Percentiles rank a stretch among this genome's conserved stretches.
Evolutionary conservation across 139 green algal species (phyloP).

Genomic region (Tetradesmus obliquus): DNA sequence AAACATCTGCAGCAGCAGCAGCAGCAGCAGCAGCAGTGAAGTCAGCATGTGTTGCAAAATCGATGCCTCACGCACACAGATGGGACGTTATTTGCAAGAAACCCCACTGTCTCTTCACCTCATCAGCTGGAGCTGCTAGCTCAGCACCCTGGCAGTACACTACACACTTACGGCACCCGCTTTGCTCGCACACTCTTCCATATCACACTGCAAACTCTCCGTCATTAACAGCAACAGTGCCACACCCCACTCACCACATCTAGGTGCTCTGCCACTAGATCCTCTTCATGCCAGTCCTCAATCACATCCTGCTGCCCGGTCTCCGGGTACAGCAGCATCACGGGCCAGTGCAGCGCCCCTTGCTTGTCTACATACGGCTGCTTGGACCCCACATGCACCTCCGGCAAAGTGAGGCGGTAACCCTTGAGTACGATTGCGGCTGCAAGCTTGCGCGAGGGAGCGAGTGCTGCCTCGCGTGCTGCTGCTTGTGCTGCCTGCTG

Average conservation of each 20-base stretch:
- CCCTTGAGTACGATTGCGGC: constrained; percentile 49
- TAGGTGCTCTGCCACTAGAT: constrained; percentile 79
- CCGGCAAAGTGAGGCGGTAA: constrained; percentile 48
- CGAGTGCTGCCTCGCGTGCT: constrained; percentile 39
- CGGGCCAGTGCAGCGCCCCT: constrained; percentile 82
- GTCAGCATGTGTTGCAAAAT: neutral
- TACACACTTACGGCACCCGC: no score
- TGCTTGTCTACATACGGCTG: constrained; percentile 71
- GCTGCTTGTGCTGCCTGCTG: constrained; percentile 11
- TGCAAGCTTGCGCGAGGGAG: constrained; percentile 42
- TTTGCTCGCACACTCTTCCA: no score
- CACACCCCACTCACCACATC: constrained; percentile 70
- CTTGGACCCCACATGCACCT: constrained; percentile 46
- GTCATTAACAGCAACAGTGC: no score
- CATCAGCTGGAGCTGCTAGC: no score
- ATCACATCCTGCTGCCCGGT: constrained; percentile 84
- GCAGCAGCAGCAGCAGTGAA: neutral
- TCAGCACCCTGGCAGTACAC: no score
- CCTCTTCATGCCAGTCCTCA: constrained; percentile 82
- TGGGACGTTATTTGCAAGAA: no score
- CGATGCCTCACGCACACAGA: neutral
- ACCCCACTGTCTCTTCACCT: no score
- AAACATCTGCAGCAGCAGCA: constrained; percentile 70
- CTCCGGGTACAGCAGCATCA: constrained; percentile 93
- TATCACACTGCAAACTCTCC: no score